Evolutionary conservation across 352 stramenopile genomes (phyloP).

Genomic region (Chrysophaeum taylorii): DNA sequence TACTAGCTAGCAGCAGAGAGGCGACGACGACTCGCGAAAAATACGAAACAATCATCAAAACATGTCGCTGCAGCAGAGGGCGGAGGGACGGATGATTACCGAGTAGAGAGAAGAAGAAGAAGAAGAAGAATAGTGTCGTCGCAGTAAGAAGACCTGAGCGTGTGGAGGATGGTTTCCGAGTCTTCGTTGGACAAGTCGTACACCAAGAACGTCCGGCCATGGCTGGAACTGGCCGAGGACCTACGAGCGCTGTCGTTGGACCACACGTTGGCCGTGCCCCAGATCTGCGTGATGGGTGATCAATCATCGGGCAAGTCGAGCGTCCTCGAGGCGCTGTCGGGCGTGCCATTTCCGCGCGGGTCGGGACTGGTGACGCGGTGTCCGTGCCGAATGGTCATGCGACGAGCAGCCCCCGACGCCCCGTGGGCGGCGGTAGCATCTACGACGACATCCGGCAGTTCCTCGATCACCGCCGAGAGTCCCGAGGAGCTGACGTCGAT

Average conservation of each 20-base stretch:
- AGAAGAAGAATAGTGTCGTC: too few relatives aligned
- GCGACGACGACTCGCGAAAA: too few relatives aligned
- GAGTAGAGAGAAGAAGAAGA: too few relatives aligned
- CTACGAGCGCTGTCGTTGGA: background rate
- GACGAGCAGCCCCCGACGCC: slow-evolving; percentile 25
- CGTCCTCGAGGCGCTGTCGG: slow-evolving; percentile 61
- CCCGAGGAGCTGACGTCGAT: slow-evolving; percentile 1
- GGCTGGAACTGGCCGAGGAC: slow-evolving; percentile 1
- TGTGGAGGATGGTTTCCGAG: too few relatives aligned
- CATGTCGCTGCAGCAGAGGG: too few relatives aligned
- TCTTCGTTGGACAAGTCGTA: too few relatives aligned
- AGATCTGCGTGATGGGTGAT: slow-evolving; percentile 67
- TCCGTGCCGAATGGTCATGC: slow-evolving; percentile 61
- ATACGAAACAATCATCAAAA: too few relatives aligned
- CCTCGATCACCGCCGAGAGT: background rate
- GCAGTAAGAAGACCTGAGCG: too few relatives aligned
- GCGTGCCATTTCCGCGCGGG: slow-evolving; percentile 61
- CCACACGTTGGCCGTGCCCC: background rate
- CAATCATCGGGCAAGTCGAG: slow-evolving; percentile 69
- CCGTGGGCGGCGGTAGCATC: slow-evolving; percentile 21
- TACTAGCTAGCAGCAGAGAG: too few relatives aligned
- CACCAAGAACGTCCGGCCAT: too few relatives aligned
- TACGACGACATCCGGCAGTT: slow-evolving; percentile 45
- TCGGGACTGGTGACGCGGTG: slow-evolving; percentile 63
- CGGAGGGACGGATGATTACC: too few relatives aligned